A percentile compares a stretch with the other conserved stretches of the same genome.
Conservation (phyloP, 2,329 filamentous ascomycete genomes). For the Fusarium domesticum region DNA sequence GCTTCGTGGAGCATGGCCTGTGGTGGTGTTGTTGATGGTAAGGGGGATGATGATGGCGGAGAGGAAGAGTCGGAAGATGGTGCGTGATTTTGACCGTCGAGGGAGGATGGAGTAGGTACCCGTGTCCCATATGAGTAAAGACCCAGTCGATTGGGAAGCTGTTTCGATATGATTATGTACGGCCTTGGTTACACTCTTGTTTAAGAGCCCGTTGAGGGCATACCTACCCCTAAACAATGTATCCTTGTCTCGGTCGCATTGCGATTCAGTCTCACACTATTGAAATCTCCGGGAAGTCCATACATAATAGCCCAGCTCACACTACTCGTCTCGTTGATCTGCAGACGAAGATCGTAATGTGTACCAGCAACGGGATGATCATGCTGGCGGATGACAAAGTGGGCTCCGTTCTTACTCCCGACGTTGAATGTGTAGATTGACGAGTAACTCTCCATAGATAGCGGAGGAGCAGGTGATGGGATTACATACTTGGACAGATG, state of each 20-base stretch:
- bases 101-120: conserved; percentile 56
- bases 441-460: conserved; percentile 36
- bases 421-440: conserved; percentile 37
- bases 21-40: conserved; percentile 31
- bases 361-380: conserved; percentile 67
- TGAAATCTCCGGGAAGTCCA: conserved; percentile 56
- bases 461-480: conserved; percentile 27
- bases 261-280: conserved; percentile 51
- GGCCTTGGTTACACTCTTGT: too few species aligned
- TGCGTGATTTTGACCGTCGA: conserved; percentile 34
- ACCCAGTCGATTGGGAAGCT: conserved; percentile 52
- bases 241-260: conserved; percentile 62
- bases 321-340: conserved; percentile 66
- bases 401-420: conserved; percentile 38
- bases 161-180: conserved; percentile 59
- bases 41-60: conserved; percentile 15
- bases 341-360: conserved; percentile 67
- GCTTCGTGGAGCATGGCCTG: conserved; percentile 49
- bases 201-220: not conserved
- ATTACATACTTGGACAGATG: conserved; percentile 31
- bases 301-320: conserved; percentile 65
- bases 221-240: conserved; percentile 57
- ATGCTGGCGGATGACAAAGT: conserved; percentile 72
- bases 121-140: conserved; percentile 61
- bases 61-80: conserved; percentile 32